Base-by-base conservation (phyloP, 1,284 basidiomycete genomes). In the Ustilago trichophora region DNA sequence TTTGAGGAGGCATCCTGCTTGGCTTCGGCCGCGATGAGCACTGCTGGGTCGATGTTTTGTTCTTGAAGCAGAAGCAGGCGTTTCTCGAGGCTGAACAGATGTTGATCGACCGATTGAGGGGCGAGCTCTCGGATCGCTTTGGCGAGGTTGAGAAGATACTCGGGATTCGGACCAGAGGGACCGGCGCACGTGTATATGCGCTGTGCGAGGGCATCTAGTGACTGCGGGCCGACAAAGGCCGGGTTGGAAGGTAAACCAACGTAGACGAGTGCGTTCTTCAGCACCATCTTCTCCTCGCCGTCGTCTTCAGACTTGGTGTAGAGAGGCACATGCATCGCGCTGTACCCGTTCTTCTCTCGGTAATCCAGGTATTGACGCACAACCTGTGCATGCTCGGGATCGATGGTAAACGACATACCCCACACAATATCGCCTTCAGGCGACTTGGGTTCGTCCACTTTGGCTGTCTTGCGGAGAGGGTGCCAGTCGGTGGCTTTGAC, bases 381-480 rank as follows among this genome's bases (percentile, higher is more conserved):
- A 80, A 91, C 89, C 0, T 85, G 81, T 43, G 87, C 87, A 70
- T 90, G 87, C 25, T 79, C 84, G 0, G 91, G 89, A 72, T 93
- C 90, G 76, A 93, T 92, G 11, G 89, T 91, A 80, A 90, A 92
- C 19, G 89, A 90, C 22, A 93, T 82, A 11, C 91, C 92, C 91
- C 91, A 93, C 5, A 93, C 91, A 33, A 87, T 85, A 58, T 80
- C 77, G 25, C 67, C 77, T 41, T 80, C 78, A 4, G 72, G 76
- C 13, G 64, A 41, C 24, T 59, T 56, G 22, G 51, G 55, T 32
- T 68, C 66, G 43, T 91, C 88, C 21, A 91, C 89, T 35, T 90
- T 84, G 16, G 71, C 64, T 8, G 62, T 43, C 31, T 47, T 47
- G 27, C 58, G 47, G n/a, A 67, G 54, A 15, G 50, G 51, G 19